Evolutionary conservation across 2,329 filamentous ascomycete species (phyloP).

Genomic region (Colletotrichum sp.): DNA sequence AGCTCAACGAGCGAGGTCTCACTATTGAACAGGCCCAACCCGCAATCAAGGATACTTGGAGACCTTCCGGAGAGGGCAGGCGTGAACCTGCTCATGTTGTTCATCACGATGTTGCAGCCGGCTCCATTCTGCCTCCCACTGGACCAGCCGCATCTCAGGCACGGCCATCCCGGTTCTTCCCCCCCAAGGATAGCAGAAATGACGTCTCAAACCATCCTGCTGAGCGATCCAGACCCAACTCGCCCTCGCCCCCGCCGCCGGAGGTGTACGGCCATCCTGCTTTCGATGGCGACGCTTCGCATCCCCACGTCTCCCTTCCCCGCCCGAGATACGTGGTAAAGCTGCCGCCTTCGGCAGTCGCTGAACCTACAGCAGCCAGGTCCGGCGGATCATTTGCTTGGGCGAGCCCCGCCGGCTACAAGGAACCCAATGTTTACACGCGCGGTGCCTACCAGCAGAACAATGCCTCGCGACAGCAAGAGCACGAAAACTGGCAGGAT

Average conservation of each 20-base stretch:
- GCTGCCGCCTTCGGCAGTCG: constrained; percentile 67
- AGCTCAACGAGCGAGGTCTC: constrained; percentile 48
- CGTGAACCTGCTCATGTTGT: constrained; percentile 36
- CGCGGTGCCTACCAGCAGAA: constrained; percentile 1
- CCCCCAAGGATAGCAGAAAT: constrained; percentile 52
- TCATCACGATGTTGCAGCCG: constrained; percentile 23
- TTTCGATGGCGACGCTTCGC: constrained; percentile 68
- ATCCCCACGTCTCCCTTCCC: constrained; percentile 74
- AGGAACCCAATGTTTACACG: constrained; percentile 27
- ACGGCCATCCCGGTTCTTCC: constrained; percentile 67
- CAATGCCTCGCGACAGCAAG: constrained; percentile 27
- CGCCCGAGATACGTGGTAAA: constrained; percentile 78
- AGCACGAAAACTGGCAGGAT: constrained; percentile 72
- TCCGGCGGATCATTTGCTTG: constrained; percentile 34
- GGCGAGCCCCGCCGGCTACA: constrained; percentile 36
- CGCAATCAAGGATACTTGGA: constrained; percentile 60
- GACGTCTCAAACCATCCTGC: constrained; percentile 37
- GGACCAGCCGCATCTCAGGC: constrained; percentile 43
- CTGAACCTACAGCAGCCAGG: constrained; percentile 36
- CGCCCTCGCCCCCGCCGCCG: constrained; percentile 75
- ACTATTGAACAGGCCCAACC: constrained; percentile 50
- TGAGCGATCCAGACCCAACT: constrained; percentile 52
- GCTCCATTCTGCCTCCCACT: constrained; percentile 30
- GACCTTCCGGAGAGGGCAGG: constrained; percentile 43
- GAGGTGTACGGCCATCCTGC: constrained; percentile 74